Conservation (phyloP, 192 early-diverging fungal species). For the Coemansia sp. region DNA sequence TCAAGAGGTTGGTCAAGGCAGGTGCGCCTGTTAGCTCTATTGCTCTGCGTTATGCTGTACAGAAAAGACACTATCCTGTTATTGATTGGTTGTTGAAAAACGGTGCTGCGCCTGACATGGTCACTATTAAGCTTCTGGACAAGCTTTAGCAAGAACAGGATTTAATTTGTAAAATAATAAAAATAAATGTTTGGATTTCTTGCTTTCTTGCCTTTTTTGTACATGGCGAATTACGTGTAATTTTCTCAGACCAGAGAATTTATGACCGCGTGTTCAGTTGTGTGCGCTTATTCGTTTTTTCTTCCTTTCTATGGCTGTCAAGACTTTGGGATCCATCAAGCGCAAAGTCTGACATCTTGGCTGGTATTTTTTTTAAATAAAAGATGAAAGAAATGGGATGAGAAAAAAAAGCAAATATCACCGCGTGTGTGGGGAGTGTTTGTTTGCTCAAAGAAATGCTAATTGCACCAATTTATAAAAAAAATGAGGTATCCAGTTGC, state of each 20-base stretch:
- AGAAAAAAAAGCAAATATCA: background rate
- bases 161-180: background rate
- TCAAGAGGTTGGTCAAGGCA: conserved; percentile 41
- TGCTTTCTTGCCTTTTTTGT: background rate
- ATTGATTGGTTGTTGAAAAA: conserved; percentile 41
- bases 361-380: background rate
- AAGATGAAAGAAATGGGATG: background rate
- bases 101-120: conserved; percentile 50
- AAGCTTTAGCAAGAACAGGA: background rate
- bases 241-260: background rate
- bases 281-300: no score
- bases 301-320: background rate
- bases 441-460: no score
- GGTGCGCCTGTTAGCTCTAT: conserved; percentile 42
- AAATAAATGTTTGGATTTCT: background rate
- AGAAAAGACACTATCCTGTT: conserved; percentile 31
- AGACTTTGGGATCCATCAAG: background rate
- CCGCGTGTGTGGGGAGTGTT: no score
- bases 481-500: no score
- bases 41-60: conserved; percentile 51
- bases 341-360: background rate
- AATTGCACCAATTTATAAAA: no score
- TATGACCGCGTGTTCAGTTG: background rate
- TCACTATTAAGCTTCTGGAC: conserved; percentile 43
- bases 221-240: background rate